Percentiles rank a stretch among this genome's conserved stretches.
phyloP scores from a whole-genome alignment of 1,284 basidiomycete genomes.

The Ustilago crameri region DNA sequence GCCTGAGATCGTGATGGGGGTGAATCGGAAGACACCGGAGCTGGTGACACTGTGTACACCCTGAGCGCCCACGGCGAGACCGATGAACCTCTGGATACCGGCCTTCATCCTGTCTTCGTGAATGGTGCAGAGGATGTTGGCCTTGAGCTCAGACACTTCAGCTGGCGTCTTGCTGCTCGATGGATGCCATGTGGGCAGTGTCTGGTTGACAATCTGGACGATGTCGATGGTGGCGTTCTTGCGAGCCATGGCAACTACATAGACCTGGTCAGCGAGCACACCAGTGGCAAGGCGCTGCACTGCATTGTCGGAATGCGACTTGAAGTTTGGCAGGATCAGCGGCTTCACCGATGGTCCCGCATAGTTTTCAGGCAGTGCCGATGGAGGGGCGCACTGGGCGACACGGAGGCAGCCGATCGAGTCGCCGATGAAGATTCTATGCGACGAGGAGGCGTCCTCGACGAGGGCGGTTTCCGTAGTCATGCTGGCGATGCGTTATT shows the following conservation, averaged over 20 bases:
- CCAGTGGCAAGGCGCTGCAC: conserved; percentile 48
- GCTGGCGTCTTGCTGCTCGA: conserved; percentile 22
- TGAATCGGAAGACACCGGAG: conserved; percentile 50
- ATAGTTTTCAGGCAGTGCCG: conserved; percentile 21
- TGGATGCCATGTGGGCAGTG: conserved; percentile 5
- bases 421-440: conserved; percentile 51
- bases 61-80: conserved; percentile 38
- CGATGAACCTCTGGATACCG: conserved; percentile 57
- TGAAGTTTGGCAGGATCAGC: conserved; percentile 41
- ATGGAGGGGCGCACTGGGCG: conserved; percentile 33
- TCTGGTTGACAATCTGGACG: conserved; percentile 33
- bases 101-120: conserved; percentile 49
- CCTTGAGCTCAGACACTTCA: conserved; percentile 16
- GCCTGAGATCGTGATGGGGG: conserved; percentile 15
- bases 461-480: conserved; percentile 19
- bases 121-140: conserved; percentile 44
- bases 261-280: conserved; percentile 21
- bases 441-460: conserved; percentile 33
- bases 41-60: conserved; percentile 53
- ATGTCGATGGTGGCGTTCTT: conserved; percentile 57
- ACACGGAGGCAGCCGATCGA: conserved; percentile 50
- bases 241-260: conserved; percentile 53
- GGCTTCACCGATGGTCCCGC: conserved; percentile 32
- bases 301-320: conserved; percentile 41
- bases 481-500: conserved; percentile 10